These are phyloP conservation scores for Chamaecyparis obtusa DNA, from an alignment of 75 land plant species.

Conservation along the genomic window DNA sequence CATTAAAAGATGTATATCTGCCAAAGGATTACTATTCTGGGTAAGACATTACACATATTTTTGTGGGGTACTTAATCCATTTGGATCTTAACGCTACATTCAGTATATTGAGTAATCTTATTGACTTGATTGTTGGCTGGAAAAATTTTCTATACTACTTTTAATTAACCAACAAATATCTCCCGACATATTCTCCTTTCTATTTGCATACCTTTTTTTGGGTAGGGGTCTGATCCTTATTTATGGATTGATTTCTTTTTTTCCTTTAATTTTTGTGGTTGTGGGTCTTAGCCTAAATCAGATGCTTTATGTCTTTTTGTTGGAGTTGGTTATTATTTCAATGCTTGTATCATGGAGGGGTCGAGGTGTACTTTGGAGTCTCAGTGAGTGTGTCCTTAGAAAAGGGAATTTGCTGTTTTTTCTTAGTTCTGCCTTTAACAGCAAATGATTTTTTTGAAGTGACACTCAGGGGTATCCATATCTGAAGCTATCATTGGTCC, in stretches of 20 bases:
- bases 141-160: neutral
- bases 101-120: neutral
- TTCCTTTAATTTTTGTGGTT: neutral
- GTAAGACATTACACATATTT: slow-evolving; percentile 33
- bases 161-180: neutral
- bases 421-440: slow-evolving; percentile 10
- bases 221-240: neutral
- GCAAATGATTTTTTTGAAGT: slow-evolving; percentile 14
- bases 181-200: neutral
- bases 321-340: neutral
- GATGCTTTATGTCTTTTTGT: neutral
- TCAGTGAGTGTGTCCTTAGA: slow-evolving; percentile 11
- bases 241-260: neutral
- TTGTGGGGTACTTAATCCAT: neutral
- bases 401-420: neutral
- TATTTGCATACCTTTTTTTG: neutral
- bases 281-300: neutral
- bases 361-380: neutral
- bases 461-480: slow-evolving; percentile 8
- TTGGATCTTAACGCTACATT: neutral
- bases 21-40: slow-evolving; percentile 89
- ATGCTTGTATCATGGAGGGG: neutral
- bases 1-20: slow-evolving; percentile 79
- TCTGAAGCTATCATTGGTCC: slow-evolving; percentile 2
- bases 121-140: neutral